Evolutionary conservation across 805 yeast species (phyloP), one percentile per base, ranked within the genome.

Genomic region (Kuraishia capsulata): DNA sequence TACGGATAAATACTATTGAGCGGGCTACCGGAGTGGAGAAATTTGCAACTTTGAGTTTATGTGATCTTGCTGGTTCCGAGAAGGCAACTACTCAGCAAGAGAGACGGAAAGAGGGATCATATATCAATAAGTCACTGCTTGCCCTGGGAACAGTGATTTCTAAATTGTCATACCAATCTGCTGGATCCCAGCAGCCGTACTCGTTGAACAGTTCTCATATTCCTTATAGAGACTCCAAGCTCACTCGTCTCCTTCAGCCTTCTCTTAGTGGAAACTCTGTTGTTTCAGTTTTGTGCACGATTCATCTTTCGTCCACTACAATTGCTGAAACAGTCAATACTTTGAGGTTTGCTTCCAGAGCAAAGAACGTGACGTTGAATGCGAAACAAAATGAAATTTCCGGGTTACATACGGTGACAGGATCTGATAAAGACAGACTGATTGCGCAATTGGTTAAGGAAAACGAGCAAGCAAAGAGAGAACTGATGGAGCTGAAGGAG

Each of bases 1-100:
- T 92, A 17, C 65, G 77, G 41, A 53, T 90, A 14, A 63, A 64
- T 3, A 56, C 65, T 4, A 62, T 67, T 2, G 73, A 71, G 53
- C 39, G 62, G 10, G 44, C 51, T 1, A 57, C 64, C 10, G 69
- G 67, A 4, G 46, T 53, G 0, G 70, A 65, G 39, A 47, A 47
- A 19, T 58, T 65, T 29, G 71, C 88, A 26, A 78, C 87, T 0
- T 71, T 90, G 24, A 85, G 90, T 25, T 67, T 90, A 40, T 90
- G 97, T 64, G 98, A 90, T 61, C 70, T 90, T 51, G 98, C 98
- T 0, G 98, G 98, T 21, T 83, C 95, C n/a, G 98, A 90, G 59
- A 72, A 83, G 38, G 95, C 94, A 0, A 76, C 81, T 2, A 67
- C 84, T 1, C 79, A 81, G 49, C 59, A 66, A 1, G 96, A 86